Evolutionary conservation across 768 basidiomycete species (phyloP), one percentile per base, ranked within the genome.

Genomic region (Atractiella rhizophila): DNA sequence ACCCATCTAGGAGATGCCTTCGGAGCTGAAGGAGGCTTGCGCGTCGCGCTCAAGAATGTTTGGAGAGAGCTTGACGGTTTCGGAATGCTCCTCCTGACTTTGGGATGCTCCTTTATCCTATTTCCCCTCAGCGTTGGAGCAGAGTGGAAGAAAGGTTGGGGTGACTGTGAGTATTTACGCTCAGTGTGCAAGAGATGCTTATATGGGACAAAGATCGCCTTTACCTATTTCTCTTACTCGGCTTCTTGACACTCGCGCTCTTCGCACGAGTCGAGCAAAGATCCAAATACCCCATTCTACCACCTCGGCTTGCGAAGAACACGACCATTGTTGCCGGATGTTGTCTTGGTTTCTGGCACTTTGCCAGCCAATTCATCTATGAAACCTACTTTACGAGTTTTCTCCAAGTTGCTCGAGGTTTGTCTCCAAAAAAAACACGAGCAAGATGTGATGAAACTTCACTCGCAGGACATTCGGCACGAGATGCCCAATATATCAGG

Each of bases 361-460:
- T 54, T 39, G 24, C 34, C 39, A 42, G 40, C 20, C 51, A 51
- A 37, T 50, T 44, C 48, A 44, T 37, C 42, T 54, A 52, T 45
- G 51, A 52, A 36, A 49, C 47, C 26, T 54, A 52, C 46, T 54
- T 54, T 23, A 53, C 53, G 19, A 47, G 45, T 21, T 54, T 50
- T 40, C 24, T 54, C 4, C 53, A 54, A 42, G 53, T 54, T 32
- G 53, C 53, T 0, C 47, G 53, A 26, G 36, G 40, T 13, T 39
- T 44, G 28, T 47, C 49, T 12, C 40, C 46, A 11, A 28, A 26
- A 12, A 39, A 47, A n/a, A n/a, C n/a, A n/a, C n/a, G n/a, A n/a
- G n/a, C n/a, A n/a, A n/a, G n/a, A n/a, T n/a, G n/a, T n/a, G n/a
- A n/a, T n/a, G n/a, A n/a, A n/a, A n/a, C n/a, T n/a, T n/a, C n/a